Conservation (phyloP, 805 yeast genomes). For the Hanseniaspora valbyensis region DNA sequence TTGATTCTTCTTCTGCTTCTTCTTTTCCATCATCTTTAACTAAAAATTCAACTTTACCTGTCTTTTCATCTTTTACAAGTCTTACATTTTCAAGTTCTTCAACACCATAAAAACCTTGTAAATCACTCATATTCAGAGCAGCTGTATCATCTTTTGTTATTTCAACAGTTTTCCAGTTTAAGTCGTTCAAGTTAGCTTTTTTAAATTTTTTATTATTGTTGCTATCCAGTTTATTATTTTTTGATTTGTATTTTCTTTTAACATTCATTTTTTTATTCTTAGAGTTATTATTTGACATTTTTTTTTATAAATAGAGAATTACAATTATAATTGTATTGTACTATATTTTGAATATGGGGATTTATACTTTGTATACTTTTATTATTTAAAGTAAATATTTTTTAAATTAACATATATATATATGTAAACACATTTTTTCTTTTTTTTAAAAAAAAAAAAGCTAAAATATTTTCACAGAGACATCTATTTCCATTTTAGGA, state of each 20-base stretch:
- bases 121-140: constrained; percentile 54
- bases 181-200: constrained; percentile 22
- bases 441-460: too few relatives aligned
- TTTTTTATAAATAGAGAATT: too few relatives aligned
- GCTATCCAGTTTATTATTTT: not conserved
- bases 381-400: too few relatives aligned
- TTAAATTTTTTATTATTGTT: not conserved
- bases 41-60: constrained; percentile 57
- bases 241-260: constrained; percentile 9
- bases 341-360: not conserved
- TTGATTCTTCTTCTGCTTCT: constrained; percentile 20
- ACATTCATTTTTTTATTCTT: constrained; percentile 4
- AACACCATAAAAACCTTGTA: constrained; percentile 81
- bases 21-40: constrained; percentile 33
- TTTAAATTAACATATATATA: too few relatives aligned
- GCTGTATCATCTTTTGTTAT: constrained; percentile 44
- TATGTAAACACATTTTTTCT: too few relatives aligned
- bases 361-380: not conserved
- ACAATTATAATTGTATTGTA: not conserved
- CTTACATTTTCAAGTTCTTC: constrained; percentile 93
- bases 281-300: not conserved
- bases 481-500: too few relatives aligned
- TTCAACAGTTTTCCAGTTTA: constrained; percentile 72
- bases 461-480: too few relatives aligned
- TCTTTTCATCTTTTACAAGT: constrained; percentile 45